Evolutionary conservation across 768 basidiomycete genomes (phyloP), one percentile per base, ranked within the genome.

Genomic region (Cubamyces sp.): DNA sequence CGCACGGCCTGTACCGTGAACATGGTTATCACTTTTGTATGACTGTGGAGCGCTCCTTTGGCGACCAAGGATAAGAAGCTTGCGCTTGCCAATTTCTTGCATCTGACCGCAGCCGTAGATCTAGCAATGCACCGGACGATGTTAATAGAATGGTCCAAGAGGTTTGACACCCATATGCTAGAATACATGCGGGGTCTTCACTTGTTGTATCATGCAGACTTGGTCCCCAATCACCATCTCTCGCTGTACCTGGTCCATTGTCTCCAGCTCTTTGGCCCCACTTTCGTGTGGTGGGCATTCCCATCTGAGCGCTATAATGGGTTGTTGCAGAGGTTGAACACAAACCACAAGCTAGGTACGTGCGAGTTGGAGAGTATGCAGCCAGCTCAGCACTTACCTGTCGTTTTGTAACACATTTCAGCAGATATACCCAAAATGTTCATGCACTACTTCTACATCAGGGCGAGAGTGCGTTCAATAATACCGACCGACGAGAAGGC

Each of bases 21-120:
- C 55, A 54, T 79, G 0, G 66, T 70, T 0, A 69, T 79, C 40
- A 76, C 75, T 1, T 65, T 80, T 3, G 71, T 76, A 16, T 68
- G 75, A 8, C 62, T 77, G 0, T 80, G 78, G 78, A 68, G 70
- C 0, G 5, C 0, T 2, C 40, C 47, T 2, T 61, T 68, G 1
- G 67, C 70, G 0, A 54, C 56, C 16, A 28, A 64, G 1, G 3
- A 34, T 6, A 47, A 63, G 8, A 26, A 26, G 3, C 1, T 7
- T 0, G 61, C 74, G 49, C 65, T 78, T 6, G 45, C 56, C 2
- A 76, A 78, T 57, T 76, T 74, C 57, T 64, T 77, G 58, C 66
- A 75, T 52, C 54, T 62, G 21, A 49, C 51, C 25, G 4, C 18
- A 8, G 54, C 61, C 2, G 64, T 76, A 9, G 70, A 70, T 1